Evolutionary conservation across 129 eudicot genomes (phyloP), one percentile per base, ranked within the genome.

Genomic region (Apium graveolens): DNA sequence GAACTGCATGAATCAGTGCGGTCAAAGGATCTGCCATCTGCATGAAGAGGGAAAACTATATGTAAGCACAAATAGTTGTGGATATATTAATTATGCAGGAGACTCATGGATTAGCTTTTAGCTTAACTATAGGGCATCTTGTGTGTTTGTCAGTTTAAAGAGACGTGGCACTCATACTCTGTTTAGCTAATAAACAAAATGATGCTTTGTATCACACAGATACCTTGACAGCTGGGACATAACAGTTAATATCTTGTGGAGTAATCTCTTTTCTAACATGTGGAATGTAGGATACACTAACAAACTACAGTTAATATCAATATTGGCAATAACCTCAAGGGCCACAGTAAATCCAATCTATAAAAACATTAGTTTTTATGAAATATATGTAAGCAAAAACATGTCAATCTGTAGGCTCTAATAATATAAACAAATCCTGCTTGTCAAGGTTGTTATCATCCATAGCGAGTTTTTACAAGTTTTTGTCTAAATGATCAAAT

Each of bases 21-120:
- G 98, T 93, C 87, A 93, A 83, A 72, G 98, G 98, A 81, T 93
- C 98, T 4, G 91, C 97, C 98, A 93, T 91, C 98, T 93, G 93
- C 88, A 89, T 70, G 68, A 74, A 66, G 77, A 62, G 49, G 35
- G 35, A n/a, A 75, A 73, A n/a, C 78, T 31, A 44, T 38, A 11
- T 44, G 65, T 45, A 20, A 13, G 49, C 39, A 42, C 32, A 70
- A 16, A 14, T n/a, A 77, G 21, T 35, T 66, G 62, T 27, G 37
- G 7, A 49, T 21, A 68, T 42, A 43, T 43, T 76, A 9, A 62
- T 46, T 44, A 66, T 27, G 16, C 18, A 75, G 18, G 34, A 57
- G 34, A 49, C 8, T 42, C 18, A 3, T 73, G 17, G 21, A 5
- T 71, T 18, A 20, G 75, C 43, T n/a, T 2, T 71, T 18, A 20